Conservation (phyloP, 2,329 filamentous ascomycete genomes). For the Neofusicoccum sp. region DNA sequence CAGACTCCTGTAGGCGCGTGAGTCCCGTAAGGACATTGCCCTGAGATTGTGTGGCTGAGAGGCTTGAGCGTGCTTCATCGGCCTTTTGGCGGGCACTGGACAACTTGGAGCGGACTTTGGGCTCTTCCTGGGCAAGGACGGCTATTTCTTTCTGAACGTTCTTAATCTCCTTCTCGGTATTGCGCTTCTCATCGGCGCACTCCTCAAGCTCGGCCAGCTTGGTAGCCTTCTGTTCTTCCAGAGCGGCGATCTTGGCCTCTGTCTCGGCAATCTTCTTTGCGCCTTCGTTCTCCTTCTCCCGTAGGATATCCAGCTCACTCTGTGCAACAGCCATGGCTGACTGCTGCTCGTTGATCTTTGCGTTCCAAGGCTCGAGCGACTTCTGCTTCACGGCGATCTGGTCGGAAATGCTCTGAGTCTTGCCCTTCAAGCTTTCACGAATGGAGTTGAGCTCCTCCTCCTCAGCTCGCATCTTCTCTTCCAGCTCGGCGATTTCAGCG, state of each 20-base stretch:
- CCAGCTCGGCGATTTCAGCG: constrained; percentile 74
- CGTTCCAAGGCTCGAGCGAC: constrained; percentile 92
- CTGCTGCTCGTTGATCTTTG: constrained; percentile 95
- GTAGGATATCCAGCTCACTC: constrained; percentile 89
- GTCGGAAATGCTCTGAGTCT: constrained; percentile 92
- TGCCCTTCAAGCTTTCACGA: constrained; percentile 85
- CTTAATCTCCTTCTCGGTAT: constrained; percentile 73
- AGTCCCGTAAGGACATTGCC: constrained; percentile 89
- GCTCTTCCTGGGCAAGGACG: constrained; percentile 74
- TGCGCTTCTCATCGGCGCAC: constrained; percentile 71
- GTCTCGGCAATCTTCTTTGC: constrained; percentile 82
- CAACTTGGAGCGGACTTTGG: constrained; percentile 78
- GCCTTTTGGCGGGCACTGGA: constrained; percentile 92
- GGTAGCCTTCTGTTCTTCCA: constrained; percentile 69
- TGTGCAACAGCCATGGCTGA: constrained; percentile 92
- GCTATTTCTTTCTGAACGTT: constrained; percentile 73
- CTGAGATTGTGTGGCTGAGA: constrained; percentile 88
- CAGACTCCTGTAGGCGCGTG: constrained; percentile 94
- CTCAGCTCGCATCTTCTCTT: constrained; percentile 74
- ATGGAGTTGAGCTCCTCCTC: constrained; percentile 83
- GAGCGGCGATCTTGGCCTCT: constrained; percentile 73
- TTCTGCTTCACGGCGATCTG: constrained; percentile 92
- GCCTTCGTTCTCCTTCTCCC: constrained; percentile 86
- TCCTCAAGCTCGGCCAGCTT: constrained; percentile 77
- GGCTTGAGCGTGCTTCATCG: constrained; percentile 88